phyloP scores from a whole-genome alignment of 495 filamentous ascomycete species.

The Collariella sp. region DNA sequence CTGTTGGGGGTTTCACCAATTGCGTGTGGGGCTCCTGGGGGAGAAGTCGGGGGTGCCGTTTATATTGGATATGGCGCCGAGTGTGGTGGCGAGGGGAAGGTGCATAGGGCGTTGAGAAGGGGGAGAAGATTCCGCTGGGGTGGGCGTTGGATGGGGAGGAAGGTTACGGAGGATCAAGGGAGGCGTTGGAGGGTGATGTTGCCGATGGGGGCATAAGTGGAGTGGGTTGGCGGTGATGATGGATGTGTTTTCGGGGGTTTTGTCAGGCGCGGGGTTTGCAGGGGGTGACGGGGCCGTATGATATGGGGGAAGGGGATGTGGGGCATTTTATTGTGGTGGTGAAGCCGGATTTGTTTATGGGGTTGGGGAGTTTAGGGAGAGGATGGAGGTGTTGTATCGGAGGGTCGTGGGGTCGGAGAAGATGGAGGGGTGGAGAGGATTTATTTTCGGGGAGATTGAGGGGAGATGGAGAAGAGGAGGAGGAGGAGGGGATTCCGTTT shows the following conservation, averaged over 20 bases:
- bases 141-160: constrained; percentile 65
- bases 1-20: constrained; percentile 71
- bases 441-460: constrained; percentile 72
- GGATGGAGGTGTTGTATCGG: constrained; percentile 64
- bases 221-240: constrained; percentile 68
- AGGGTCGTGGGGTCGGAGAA: constrained; percentile 55
- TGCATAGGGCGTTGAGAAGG: constrained; percentile 61
- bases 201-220: constrained; percentile 74
- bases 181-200: constrained; percentile 62
- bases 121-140: constrained; percentile 63
- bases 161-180: constrained; percentile 57
- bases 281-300: constrained; percentile 66
- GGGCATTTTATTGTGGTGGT: constrained; percentile 70
- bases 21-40: constrained; percentile 61
- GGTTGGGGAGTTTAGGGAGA: constrained; percentile 53
- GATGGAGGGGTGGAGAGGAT: constrained; percentile 65
- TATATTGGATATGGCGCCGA: constrained; percentile 73
- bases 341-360: constrained; percentile 70
- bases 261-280: constrained; percentile 61
- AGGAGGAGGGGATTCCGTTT: constrained; percentile 55
- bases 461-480: constrained; percentile 51
- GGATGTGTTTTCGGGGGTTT: constrained; percentile 74
- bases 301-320: constrained; percentile 60
- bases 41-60: constrained; percentile 40
- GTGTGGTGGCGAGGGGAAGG: constrained; percentile 66